Percentiles rank a stretch among this genome's conserved stretches.
These are phyloP conservation scores for Colletotrichum somersetense DNA, from an alignment of 2,329 filamentous ascomycete genomes.

Conservation along the genomic window DNA sequence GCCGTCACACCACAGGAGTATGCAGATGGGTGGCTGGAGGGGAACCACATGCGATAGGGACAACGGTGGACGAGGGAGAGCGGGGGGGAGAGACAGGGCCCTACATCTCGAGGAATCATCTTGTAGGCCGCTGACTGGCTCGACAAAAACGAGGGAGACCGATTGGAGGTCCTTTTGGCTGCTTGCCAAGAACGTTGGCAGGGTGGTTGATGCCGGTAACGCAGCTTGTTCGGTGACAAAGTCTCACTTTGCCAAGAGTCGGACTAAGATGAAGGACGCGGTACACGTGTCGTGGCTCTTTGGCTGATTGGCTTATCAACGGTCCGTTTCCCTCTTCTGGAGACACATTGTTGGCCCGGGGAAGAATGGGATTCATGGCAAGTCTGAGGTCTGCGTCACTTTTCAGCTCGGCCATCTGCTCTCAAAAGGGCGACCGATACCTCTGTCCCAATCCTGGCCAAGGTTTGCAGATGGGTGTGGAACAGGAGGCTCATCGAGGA, in stretches of 20 bases:
- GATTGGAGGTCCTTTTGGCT: constrained; percentile 4
- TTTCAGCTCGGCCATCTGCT: constrained; percentile 6
- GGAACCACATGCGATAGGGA: constrained; percentile 13
- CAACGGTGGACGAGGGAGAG: constrained; percentile 6
- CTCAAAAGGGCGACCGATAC: constrained; percentile 14
- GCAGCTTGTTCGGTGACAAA: constrained; percentile 38
- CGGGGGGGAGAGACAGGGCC: neutral
- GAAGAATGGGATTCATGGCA: constrained; percentile 6
- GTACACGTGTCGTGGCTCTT: constrained; percentile 34
- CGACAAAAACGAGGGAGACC: constrained; percentile 2
- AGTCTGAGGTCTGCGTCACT: constrained; percentile 29
- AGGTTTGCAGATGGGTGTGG: neutral
- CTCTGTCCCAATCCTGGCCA: neutral
- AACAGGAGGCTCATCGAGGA: neutral
- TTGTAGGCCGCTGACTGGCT: constrained; percentile 27
- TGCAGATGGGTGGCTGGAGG: neutral
- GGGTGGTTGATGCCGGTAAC: constrained; percentile 26
- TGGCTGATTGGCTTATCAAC: constrained; percentile 41
- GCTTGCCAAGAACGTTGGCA: constrained; percentile 29
- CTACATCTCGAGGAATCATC: constrained; percentile 7
- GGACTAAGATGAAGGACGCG: constrained; percentile 23
- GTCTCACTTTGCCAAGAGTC: constrained; percentile 36
- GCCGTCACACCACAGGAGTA: neutral
- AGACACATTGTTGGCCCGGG: constrained; percentile 4
- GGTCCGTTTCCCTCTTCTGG: constrained; percentile 30